Evolutionary conservation across 176 grass and related monocot genomes (phyloP).

Genomic region (Musa itinerans): DNA sequence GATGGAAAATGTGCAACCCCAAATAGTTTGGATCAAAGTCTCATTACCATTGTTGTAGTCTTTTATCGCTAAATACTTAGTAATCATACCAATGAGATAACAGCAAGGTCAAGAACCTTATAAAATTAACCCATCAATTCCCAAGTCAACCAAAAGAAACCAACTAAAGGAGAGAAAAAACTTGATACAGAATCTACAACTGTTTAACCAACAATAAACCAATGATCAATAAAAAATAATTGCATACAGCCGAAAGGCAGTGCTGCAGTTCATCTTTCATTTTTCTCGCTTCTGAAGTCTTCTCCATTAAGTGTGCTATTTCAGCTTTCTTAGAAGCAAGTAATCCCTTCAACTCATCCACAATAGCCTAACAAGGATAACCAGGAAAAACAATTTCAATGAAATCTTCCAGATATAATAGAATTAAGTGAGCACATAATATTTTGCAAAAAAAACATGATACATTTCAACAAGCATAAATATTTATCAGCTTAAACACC

Average conservation of each 20-base stretch:
- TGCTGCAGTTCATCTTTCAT: slow-evolving; percentile 41
- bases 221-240: not conserved
- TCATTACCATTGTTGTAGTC: not conserved
- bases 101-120: too few species aligned
- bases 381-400: not conserved
- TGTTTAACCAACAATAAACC: not conserved
- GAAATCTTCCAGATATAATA: not conserved
- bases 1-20: not conserved
- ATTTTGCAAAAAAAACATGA: not conserved
- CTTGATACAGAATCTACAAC: not conserved
- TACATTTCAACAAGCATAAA: not conserved
- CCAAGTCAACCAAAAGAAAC: not conserved
- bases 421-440: not conserved
- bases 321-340: slow-evolving; percentile 41
- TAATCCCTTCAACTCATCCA: slow-evolving; percentile 54
- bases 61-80: not conserved
- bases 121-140: too few species aligned
- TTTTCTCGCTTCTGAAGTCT: slow-evolving; percentile 45
- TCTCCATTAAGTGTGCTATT: slow-evolving; percentile 44
- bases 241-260: slow-evolving; percentile 42
- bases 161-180: not conserved
- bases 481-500: not conserved
- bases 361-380: slow-evolving; percentile 30
- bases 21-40: not conserved
- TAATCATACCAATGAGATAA: not conserved